phyloP scores from a whole-genome alignment of 2,329 filamentous ascomycete species.

The Botrytis elliptica region DNA sequence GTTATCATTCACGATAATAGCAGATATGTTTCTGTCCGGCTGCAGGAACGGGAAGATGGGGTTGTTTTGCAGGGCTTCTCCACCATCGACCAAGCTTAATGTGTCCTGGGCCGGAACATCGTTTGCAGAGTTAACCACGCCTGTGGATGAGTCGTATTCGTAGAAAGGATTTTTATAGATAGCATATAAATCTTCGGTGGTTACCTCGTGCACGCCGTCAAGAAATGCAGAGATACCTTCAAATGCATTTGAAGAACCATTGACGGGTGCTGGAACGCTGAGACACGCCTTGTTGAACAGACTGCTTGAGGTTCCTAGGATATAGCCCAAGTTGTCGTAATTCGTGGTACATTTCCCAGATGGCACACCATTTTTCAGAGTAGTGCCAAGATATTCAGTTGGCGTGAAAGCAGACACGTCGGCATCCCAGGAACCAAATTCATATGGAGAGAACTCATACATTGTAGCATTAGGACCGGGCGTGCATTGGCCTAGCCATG shows the following conservation, averaged over 20 bases:
- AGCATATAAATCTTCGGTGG: conserved; percentile 41
- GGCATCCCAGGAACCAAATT: conserved; percentile 63
- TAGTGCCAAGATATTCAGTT: conserved; percentile 59
- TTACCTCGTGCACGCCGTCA: conserved; percentile 34
- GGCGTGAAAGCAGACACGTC: conserved; percentile 60
- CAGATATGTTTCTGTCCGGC: conserved; percentile 41
- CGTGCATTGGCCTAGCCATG: conserved; percentile 41
- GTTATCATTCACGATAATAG: conserved; percentile 48
- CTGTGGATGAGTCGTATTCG: conserved; percentile 42
- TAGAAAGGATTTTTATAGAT: conserved; percentile 63
- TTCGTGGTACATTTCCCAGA: conserved; percentile 44
- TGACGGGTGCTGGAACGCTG: conserved; percentile 19
- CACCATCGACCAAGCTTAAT: conserved; percentile 48
- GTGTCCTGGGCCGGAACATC: conserved; percentile 40
- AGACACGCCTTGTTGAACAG: conserved; percentile 41
- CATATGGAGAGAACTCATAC: conserved; percentile 65
- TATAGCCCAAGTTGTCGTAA: conserved; percentile 50
- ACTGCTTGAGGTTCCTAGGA: conserved; percentile 46
- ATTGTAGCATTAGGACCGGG: conserved; percentile 53
- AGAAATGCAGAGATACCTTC: conserved; percentile 38
- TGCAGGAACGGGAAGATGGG: conserved; percentile 51
- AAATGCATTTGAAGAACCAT: conserved; percentile 27
- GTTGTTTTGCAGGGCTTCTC: conserved; percentile 46
- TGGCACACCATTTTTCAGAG: conserved; percentile 51
- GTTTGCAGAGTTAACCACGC: conserved; percentile 25